These are phyloP conservation scores for Zarea fungicola DNA, from an alignment of 2,329 filamentous ascomycete genomes.

Conservation along the genomic window DNA sequence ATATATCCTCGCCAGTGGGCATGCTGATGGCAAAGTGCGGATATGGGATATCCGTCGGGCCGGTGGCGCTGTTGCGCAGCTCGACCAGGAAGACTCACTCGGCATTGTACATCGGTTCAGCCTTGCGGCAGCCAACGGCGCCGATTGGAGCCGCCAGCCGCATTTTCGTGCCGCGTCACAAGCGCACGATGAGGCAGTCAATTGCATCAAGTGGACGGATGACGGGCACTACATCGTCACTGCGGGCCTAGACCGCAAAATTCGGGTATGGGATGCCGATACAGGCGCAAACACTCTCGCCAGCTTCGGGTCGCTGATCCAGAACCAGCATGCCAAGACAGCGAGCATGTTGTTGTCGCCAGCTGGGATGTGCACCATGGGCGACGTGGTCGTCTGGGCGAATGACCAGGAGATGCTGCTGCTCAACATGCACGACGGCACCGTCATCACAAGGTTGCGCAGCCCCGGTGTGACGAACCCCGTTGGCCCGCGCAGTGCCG, in stretches of 20 bases:
- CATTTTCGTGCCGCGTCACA: conserved; percentile 47
- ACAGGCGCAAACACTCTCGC: conserved; percentile 82
- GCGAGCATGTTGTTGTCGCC: conserved; percentile 61
- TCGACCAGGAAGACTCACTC: conserved; percentile 79
- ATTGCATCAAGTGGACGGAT: conserved; percentile 79
- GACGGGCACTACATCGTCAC: conserved; percentile 73
- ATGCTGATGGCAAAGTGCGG: conserved; percentile 76
- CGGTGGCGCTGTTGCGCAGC: conserved; percentile 66
- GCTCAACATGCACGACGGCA: conserved; percentile 74
- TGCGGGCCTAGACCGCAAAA: conserved; percentile 74
- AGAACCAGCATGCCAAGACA: conserved; percentile 63
- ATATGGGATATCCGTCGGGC: conserved; percentile 85
- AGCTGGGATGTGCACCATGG: conserved; percentile 46
- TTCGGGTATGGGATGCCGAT: conserved; percentile 80
- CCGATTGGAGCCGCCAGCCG: conserved; percentile 25
- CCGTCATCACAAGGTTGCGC: conserved; percentile 63
- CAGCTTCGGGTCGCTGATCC: conserved; percentile 77
- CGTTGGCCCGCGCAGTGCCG: conserved; percentile 35
- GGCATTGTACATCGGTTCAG: conserved; percentile 51
- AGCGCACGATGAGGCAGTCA: conserved; percentile 78
- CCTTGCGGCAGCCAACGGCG: conserved; percentile 26
- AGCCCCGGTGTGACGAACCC: conserved; percentile 53
- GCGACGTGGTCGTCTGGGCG: conserved; percentile 72
- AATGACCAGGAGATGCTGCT: conserved; percentile 76
- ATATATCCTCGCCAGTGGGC: conserved; percentile 75